phyloP scores from a whole-genome alignment of 2,329 filamentous ascomycete genomes.

The Calonectria pteridis region DNA sequence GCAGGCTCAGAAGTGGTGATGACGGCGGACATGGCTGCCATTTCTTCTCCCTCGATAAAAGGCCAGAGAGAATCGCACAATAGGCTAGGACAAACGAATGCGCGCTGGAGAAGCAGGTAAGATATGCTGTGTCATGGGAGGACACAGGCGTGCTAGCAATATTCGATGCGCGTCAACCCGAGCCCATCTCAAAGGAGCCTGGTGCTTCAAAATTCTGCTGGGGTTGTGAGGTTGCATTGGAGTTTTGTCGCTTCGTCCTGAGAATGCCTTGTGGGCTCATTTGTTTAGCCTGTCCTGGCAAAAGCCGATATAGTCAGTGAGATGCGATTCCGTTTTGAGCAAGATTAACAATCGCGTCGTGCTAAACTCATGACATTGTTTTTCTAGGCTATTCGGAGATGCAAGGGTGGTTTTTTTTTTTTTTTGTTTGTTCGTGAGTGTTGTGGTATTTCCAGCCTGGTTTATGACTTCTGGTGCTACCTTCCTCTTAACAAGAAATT shows the following conservation, averaged over 20 bases:
- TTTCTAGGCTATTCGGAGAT: neutral
- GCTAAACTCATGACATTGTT: neutral
- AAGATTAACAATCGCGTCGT: neutral
- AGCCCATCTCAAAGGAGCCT: neutral
- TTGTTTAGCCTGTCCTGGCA: neutral
- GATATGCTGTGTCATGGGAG: slow-evolving; percentile 1
- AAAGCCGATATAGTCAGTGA: neutral
- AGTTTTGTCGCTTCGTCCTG: neutral
- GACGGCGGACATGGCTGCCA: neutral
- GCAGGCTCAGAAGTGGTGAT: slow-evolving; percentile 7
- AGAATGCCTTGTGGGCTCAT: neutral
- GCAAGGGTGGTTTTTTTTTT: too few relatives aligned
- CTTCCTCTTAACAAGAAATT: neutral
- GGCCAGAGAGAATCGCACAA: neutral
- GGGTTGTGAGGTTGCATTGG: neutral
- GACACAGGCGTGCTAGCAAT: neutral
- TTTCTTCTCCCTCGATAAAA: neutral
- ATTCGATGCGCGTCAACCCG: neutral
- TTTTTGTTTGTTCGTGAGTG: neutral
- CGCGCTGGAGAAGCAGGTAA: neutral
- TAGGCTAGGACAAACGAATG: neutral
- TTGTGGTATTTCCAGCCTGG: neutral
- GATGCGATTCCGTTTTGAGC: neutral
- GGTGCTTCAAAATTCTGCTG: neutral
- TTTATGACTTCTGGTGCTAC: neutral